Evolutionary conservation across 805 yeast species (phyloP), one percentile per base, ranked within the genome.

Genomic region (Cephaloascus albidus): DNA sequence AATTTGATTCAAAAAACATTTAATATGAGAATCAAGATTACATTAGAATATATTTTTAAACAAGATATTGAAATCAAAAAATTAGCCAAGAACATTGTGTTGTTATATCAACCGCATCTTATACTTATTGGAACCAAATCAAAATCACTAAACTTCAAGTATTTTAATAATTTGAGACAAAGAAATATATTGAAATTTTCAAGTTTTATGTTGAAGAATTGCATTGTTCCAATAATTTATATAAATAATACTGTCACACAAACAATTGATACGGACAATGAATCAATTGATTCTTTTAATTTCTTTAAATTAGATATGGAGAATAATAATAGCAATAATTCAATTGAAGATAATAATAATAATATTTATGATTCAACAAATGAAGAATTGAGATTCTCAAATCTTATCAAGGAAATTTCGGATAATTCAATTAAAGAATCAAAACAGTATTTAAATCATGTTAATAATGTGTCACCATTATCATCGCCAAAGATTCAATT

Each of bases 181-280:
- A 31, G 14, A 15, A 36, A 26, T 20, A 23, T 20, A 5, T 6
- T 36, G 14, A 36, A 19, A 23, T 23, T 20, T 10, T 18, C 36
- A 12, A 16, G 23, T 17, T 34, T 10, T 17, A 20, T 20, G 27
- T 4, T 36, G 15, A 20, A 36, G 20, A 23, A 4, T 33, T 40
- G 33, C 38, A 42, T 36, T 41, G 38, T 44, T 14, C 33, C 33
- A 15, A 16, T 31, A 14, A 31, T 31, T 15, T 14, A 8, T 15
- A 31, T 31, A 31, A 31, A 31, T n/a, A 31, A 31, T 31, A 6
- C 6, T 10, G 6, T 8, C 33, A 16, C 16, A n/a, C 6, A 14
- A 8, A 31, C 6, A 6, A 10, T 31, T 8, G 14, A 15, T 15
- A 10, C 18, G 14, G 33, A 31, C 8, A 10, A 6, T 6, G 16